Evolutionary conservation across 148 eudicot species (phyloP), one percentile per base, ranked within the genome.

Genomic region (Chenopodium berlandieri): DNA sequence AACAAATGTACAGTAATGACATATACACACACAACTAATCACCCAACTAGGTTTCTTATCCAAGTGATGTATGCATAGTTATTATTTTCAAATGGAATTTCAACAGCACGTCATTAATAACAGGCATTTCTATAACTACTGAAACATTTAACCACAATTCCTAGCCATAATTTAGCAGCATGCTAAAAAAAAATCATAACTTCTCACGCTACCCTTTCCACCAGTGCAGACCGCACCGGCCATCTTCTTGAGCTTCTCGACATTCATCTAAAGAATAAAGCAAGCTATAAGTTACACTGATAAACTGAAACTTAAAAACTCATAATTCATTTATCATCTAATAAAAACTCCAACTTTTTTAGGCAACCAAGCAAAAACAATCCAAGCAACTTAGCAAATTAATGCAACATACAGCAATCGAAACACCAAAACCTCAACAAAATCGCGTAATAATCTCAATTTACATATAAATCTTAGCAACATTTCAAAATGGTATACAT

Each of bases 141-240:
- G 19, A 56, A 1, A 19, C 7, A 30, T 30, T 30, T 3, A 25
- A 67, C 30, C 34, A 30, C 32, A 23, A 48, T 11, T 47, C 14
- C 58, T 14, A 9, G 56, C 11, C 1, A 47, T 7, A 65, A 27
- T 2, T 22, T 8, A 82, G 16, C 23, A 14, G 76, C 58, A 82
- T 11, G 22, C 63, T 11, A 56, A 54, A 76, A 19, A 11, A 56
- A 8, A 64, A 1, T 30, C 85, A 48, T 23, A 91, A 92, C 94
- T 91, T 86, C 94, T 90, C 89, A 91, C 68, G 85, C 91, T 91
- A 65, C 94, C 94, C 90, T 91, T 91, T 16, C 94, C 94, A 72
- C 94, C 94, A 4, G 94, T 91, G 84, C 94, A 91, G 44, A 91
- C 94, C n/a, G 89, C 91, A 85, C 94, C 92, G 37, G 92, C 94